Conservation (phyloP, 2,329 filamentous ascomycete genomes). For the Clonostachys byssicola region DNA sequence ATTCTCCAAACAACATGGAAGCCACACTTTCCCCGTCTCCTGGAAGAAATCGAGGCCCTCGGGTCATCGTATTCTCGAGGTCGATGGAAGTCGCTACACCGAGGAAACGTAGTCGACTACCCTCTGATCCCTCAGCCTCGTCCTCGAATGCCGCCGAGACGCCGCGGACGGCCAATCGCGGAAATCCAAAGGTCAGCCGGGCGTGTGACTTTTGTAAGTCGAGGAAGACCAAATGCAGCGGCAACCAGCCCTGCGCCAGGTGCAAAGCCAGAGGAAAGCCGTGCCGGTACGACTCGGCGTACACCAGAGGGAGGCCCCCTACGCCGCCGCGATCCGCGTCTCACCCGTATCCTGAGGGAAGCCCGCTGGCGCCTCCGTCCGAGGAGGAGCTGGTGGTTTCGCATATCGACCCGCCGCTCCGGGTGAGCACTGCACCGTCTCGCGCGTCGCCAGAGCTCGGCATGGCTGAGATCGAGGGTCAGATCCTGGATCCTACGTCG, state of each 20-base stretch:
- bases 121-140: neutral
- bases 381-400: neutral
- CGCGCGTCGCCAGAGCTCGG: conserved; percentile 36
- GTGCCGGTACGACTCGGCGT: conserved; percentile 22
- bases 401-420: too few relatives aligned
- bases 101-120: too few relatives aligned
- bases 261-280: conserved; percentile 16
- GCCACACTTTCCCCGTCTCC: too few relatives aligned
- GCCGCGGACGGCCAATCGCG: neutral
- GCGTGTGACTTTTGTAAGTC: conserved; percentile 21
- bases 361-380: neutral
- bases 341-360: neutral
- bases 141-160: neutral
- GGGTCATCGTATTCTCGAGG: too few relatives aligned
- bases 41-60: too few relatives aligned
- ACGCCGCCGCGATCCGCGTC: conserved; percentile 25
- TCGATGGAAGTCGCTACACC: too few relatives aligned
- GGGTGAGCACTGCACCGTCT: conserved; percentile 1
- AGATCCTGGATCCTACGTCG: conserved; percentile 47
- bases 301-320: conserved; percentile 23
- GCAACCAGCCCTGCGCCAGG: conserved; percentile 22
- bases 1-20: too few relatives aligned
- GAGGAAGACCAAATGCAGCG: conserved; percentile 17
- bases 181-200: conserved; percentile 20
- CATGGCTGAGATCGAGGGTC: conserved; percentile 44